Base-by-base conservation (phyloP, 768 basidiomycete genomes). In the Cystofilobasidium ferigula region DNA sequence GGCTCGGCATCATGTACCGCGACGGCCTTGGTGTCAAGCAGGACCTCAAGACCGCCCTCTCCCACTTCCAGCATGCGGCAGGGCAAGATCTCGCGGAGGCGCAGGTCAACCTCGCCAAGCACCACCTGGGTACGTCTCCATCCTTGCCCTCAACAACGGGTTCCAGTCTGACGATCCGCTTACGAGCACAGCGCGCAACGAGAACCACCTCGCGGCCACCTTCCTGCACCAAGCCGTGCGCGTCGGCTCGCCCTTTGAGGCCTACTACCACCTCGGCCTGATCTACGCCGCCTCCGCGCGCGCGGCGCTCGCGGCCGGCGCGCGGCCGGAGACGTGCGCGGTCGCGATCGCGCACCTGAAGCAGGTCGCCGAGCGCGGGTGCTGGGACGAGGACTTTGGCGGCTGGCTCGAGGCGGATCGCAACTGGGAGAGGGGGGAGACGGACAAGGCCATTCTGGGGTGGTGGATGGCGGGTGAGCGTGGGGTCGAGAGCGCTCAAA, bases 391-490 rank as follows among this genome's bases (percentile, higher is more conserved):
- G 58, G 85, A 91, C 71, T 80, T 89, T 58, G 73, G 95, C 32
- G 80, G 82, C 40, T 54, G 28, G 28, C 28, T 32, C 10, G 89
- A 94, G 47, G 93, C 90, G 1, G 77, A 79, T 69, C 59, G 72
- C 51, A 77, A 78, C 74, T 81, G 84, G 36, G 83, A 82, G 14
- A 82, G 83, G 1, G 84, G 86, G 6, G 88, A 87, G 36, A 85
- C 84, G 72, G 85, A 90, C 69, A 81, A 83, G 61, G 94, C 94
- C 2, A 84, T 98, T 78, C 77, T 98, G 36, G 85, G 87, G 57
- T 99, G 95, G 90, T 89, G 86, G 87, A 82, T 95, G 59, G 89
- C 91, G 36, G 90, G 89, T 12, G 95, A 99, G 78, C 78, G 88
- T 68, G 95, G 95, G 0, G 86, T 82, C 32, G 95, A 99, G 76